phyloP scores from a whole-genome alignment of 2,329 filamentous ascomycete genomes.

The Penicillium brasilianum region DNA sequence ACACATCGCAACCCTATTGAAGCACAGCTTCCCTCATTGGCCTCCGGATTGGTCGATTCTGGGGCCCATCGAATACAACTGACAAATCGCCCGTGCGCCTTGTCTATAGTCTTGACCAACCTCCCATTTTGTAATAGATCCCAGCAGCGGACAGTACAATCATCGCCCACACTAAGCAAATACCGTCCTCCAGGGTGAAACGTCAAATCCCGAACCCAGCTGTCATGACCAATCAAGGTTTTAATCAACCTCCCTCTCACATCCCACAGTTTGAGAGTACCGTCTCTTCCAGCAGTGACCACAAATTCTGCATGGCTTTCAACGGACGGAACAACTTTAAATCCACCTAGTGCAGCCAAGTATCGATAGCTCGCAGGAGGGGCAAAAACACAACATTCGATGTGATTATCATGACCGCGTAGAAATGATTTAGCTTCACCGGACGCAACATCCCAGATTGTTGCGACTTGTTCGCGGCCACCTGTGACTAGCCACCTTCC shows the following conservation, averaged over 20 bases:
- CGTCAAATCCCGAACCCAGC: slow-evolving; percentile 83
- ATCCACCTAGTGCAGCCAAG: slow-evolving; percentile 66
- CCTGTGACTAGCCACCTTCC: slow-evolving; percentile 81
- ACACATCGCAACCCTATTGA: background rate
- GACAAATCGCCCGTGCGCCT: slow-evolving; percentile 78
- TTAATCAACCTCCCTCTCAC: slow-evolving; percentile 80
- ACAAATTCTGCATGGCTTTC: slow-evolving; percentile 66
- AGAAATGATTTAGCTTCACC: slow-evolving; percentile 77
- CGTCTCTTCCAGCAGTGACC: slow-evolving; percentile 85
- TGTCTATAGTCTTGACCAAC: slow-evolving; percentile 75
- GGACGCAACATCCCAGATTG: slow-evolving; percentile 82
- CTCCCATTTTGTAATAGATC: slow-evolving; percentile 86
- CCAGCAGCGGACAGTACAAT: slow-evolving; percentile 92
- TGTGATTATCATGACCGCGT: slow-evolving; percentile 80
- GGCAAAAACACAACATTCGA: slow-evolving; percentile 85
- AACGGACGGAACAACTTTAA: slow-evolving; percentile 34
- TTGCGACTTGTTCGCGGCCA: slow-evolving; percentile 77
- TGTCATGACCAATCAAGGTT: slow-evolving; percentile 84
- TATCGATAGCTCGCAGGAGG: slow-evolving; percentile 77
- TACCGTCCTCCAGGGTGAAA: slow-evolving; percentile 94
- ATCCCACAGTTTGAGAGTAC: slow-evolving; percentile 88
- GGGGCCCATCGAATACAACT: slow-evolving; percentile 84
- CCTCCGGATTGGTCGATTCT: background rate
- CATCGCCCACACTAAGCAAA: slow-evolving; percentile 80
- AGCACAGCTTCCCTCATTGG: too few relatives aligned